Conservation (phyloP, 2,329 filamentous ascomycete genomes). For the Paecilomyces formosus region DNA sequence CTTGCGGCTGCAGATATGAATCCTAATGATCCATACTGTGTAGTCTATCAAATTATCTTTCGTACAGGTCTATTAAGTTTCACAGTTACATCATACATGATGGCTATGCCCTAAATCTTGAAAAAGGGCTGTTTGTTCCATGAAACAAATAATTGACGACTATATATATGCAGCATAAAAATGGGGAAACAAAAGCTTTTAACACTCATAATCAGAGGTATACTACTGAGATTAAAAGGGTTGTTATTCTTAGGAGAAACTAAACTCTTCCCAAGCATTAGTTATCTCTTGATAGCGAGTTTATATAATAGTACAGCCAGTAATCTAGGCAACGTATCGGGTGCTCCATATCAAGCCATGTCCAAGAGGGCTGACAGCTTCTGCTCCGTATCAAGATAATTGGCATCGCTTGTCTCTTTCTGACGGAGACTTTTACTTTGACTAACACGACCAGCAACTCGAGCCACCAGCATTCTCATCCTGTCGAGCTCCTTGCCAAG, state of each 20-base stretch:
- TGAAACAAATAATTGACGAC: not conserved
- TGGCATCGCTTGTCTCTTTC: slow-evolving; percentile 8
- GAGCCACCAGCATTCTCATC: slow-evolving; percentile 40
- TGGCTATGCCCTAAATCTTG: not conserved
- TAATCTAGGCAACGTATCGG: not conserved
- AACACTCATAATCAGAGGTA: not conserved
- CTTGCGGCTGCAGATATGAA: not conserved
- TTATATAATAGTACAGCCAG: not conserved
- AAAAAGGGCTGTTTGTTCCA: not conserved
- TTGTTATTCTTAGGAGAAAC: not conserved
- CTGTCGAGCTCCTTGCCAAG: slow-evolving; percentile 43
- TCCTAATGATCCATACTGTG: not conserved
- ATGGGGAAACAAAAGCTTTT: not conserved
- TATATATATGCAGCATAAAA: not conserved
- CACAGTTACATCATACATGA: not conserved
- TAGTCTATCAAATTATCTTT: not conserved
- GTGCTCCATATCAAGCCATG: slow-evolving; percentile 20
- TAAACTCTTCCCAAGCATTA: not conserved
- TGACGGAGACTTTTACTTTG: slow-evolving; percentile 16
- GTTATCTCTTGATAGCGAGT: not conserved
- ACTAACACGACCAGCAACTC: slow-evolving; percentile 31
- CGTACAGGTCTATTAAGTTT: not conserved
- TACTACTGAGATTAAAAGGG: not conserved
- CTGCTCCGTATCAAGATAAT: slow-evolving; percentile 19
- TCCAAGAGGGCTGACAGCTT: slow-evolving; percentile 32